phyloP scores from a whole-genome alignment of 805 yeast genomes.

The Candida loeiensis region DNA sequence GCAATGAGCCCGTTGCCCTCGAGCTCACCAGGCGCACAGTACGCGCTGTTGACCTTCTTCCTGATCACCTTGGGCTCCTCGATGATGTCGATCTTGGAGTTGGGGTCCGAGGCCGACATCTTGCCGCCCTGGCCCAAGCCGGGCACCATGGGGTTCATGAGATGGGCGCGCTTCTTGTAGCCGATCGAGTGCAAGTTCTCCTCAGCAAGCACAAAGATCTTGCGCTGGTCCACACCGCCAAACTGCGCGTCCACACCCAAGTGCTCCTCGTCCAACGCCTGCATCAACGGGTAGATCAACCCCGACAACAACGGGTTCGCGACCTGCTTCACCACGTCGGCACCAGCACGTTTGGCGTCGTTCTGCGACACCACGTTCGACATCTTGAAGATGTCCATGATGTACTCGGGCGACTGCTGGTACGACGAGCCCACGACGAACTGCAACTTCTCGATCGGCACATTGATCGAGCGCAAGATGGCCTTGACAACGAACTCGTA shows the following conservation, averaged over 20 bases:
- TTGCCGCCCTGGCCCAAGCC: slow-evolving; percentile 96
- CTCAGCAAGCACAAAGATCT: slow-evolving; percentile 94
- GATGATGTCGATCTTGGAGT: slow-evolving; percentile 88
- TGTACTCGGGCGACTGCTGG: slow-evolving; percentile 73
- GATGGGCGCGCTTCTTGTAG: slow-evolving; percentile 95
- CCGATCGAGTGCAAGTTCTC: slow-evolving; percentile 85
- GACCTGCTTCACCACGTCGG: slow-evolving; percentile 98
- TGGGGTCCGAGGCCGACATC: slow-evolving; percentile 99
- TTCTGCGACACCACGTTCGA: slow-evolving; percentile 85
- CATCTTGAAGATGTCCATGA: slow-evolving; percentile 84
- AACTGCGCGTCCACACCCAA: slow-evolving; percentile 89
- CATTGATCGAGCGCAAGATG: slow-evolving; percentile 79
- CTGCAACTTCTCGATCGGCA: slow-evolving; percentile 82
- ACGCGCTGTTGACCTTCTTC: slow-evolving; percentile 90
- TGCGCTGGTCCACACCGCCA: slow-evolving; percentile 99
- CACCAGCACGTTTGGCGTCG: slow-evolving; percentile 98
- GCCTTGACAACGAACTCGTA: slow-evolving; percentile 83
- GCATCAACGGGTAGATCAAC: slow-evolving; percentile 96
- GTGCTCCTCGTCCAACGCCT: slow-evolving; percentile 92
- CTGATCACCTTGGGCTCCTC: slow-evolving; percentile 86
- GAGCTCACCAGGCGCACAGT: slow-evolving; percentile 88
- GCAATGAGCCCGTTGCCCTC: slow-evolving; percentile 89
- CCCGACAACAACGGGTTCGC: slow-evolving; percentile 91
- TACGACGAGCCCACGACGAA: slow-evolving; percentile 89
- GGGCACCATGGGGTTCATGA: slow-evolving; percentile 99